A percentile compares a stretch with the other conserved stretches of the same genome.
These are phyloP conservation scores for Aegle marmelos DNA, from an alignment of 345 rosid species.

Conservation along the genomic window DNA sequence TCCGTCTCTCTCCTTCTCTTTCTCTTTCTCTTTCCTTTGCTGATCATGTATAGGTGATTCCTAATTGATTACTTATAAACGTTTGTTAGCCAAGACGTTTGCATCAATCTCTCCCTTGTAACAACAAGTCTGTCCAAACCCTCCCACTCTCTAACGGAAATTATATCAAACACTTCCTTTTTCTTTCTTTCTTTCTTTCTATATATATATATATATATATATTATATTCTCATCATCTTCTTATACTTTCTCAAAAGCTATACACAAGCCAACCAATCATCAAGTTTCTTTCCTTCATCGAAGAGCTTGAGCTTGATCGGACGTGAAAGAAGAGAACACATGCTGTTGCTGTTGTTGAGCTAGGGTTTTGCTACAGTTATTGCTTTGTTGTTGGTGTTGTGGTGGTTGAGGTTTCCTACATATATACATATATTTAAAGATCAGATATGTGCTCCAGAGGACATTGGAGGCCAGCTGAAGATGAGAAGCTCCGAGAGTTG, in stretches of 20 bases:
- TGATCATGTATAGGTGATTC: not conserved
- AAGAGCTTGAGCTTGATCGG: not conserved
- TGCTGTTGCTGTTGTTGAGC: not conserved
- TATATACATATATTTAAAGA: not conserved
- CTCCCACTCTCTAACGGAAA: conserved; percentile 57
- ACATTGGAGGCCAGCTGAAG: conserved; percentile 79
- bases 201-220: not conserved
- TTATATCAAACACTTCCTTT: not conserved
- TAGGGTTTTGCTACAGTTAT: conserved; percentile 4
- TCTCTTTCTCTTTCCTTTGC: conserved; percentile 7
- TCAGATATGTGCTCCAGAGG: conserved; percentile 63
- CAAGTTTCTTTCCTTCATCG: not conserved
- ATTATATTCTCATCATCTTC: no score
- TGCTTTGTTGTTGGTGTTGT: not conserved
- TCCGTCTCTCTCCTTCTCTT: not conserved
- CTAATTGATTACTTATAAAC: conserved; percentile 44
- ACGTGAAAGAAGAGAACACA: not conserved
- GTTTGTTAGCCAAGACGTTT: conserved; percentile 73
- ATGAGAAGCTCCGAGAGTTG: conserved; percentile 63
- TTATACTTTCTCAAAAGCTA: no score
- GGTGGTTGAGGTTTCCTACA: not conserved
- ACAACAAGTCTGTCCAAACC: conserved; percentile 49
- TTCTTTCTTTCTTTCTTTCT: not conserved
- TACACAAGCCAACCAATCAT: not conserved
- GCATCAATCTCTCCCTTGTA: conserved; percentile 45